Percentiles rank a stretch among this genome's conserved stretches.
phyloP scores from a whole-genome alignment of 805 yeast genomes.

The Trichomonascus vanleenenianus region DNA sequence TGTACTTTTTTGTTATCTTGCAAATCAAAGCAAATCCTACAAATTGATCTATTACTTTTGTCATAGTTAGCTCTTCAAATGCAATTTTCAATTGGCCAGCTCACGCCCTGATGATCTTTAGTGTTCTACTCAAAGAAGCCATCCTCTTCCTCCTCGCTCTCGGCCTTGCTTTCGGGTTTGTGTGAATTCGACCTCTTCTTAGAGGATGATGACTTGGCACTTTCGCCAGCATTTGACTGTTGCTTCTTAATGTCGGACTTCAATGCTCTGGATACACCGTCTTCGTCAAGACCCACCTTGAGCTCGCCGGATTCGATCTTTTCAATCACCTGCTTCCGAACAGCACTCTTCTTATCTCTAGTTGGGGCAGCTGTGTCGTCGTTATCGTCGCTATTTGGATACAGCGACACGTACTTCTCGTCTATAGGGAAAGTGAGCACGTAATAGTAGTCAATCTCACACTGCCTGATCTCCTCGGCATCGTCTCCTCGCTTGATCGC shows the following conservation, averaged over 20 bases:
- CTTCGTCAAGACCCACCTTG: slow-evolving; percentile 47
- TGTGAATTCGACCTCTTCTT: slow-evolving; percentile 3
- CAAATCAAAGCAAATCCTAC: too few species aligned
- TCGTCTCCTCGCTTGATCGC: slow-evolving; percentile 29
- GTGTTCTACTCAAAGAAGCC: slow-evolving; percentile 15
- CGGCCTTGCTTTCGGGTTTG: slow-evolving; percentile 15
- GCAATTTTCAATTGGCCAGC: too few species aligned
- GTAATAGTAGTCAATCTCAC: slow-evolving; percentile 67
- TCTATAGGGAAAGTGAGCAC: slow-evolving; percentile 69
- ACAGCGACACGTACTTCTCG: slow-evolving; percentile 72
- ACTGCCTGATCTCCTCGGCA: slow-evolving; percentile 37
- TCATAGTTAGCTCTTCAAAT: too few species aligned
- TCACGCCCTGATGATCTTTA: background rate
- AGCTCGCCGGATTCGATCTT: slow-evolving; percentile 47
- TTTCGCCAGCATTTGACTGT: slow-evolving; percentile 13
- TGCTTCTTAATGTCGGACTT: background rate
- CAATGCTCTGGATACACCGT: slow-evolving; percentile 24
- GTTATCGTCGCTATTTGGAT: slow-evolving; percentile 40
- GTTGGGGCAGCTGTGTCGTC: slow-evolving; percentile 27
- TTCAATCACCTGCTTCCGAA: slow-evolving; percentile 45
- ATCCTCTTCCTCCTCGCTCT: slow-evolving; percentile 24
- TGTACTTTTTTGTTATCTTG: too few species aligned
- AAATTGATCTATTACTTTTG: too few species aligned
- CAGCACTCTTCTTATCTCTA: slow-evolving; percentile 32
- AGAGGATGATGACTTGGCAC: slow-evolving; percentile 7